phyloP scores from a whole-genome alignment of 345 rosid genomes.

The Citrus medica region DNA sequence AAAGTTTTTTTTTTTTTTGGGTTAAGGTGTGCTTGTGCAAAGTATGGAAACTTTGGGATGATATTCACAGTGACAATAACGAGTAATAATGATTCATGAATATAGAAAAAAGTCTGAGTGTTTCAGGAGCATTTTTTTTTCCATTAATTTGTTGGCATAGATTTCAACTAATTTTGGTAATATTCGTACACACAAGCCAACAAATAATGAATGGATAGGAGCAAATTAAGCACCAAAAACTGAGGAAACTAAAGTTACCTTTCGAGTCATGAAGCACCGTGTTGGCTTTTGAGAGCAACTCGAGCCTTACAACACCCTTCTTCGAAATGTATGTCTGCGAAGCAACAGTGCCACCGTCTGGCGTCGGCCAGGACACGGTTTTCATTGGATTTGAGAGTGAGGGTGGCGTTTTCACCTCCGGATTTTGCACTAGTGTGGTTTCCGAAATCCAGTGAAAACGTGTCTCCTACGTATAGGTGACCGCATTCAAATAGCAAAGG shows the following conservation, averaged over 20 bases:
- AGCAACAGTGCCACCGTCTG: background rate
- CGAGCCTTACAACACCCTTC: background rate
- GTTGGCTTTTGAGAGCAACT: background rate
- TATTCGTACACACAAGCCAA: background rate
- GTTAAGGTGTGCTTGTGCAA: too few relatives aligned
- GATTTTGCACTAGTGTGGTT: background rate
- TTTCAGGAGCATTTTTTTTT: too few relatives aligned
- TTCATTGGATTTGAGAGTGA: too few relatives aligned
- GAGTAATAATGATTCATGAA: too few relatives aligned
- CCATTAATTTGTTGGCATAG: too few relatives aligned
- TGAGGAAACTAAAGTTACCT: background rate
- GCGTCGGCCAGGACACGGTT: too few relatives aligned
- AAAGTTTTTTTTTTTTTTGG: too few relatives aligned
- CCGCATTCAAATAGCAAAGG: slow-evolving; percentile 42
- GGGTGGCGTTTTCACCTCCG: background rate
- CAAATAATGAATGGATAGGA: background rate
- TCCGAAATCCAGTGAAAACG: slow-evolving; percentile 55
- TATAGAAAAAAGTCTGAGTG: too few relatives aligned
- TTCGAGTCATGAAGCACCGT: background rate
- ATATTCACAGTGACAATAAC: too few relatives aligned
- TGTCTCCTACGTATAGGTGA: background rate
- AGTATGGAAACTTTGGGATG: too few relatives aligned
- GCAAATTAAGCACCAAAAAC: background rate
- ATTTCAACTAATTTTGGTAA: too few relatives aligned
- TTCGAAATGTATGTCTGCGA: background rate